Conservation (phyloP, 2,329 filamentous ascomycete genomes). For the Botrytis aclada region DNA sequence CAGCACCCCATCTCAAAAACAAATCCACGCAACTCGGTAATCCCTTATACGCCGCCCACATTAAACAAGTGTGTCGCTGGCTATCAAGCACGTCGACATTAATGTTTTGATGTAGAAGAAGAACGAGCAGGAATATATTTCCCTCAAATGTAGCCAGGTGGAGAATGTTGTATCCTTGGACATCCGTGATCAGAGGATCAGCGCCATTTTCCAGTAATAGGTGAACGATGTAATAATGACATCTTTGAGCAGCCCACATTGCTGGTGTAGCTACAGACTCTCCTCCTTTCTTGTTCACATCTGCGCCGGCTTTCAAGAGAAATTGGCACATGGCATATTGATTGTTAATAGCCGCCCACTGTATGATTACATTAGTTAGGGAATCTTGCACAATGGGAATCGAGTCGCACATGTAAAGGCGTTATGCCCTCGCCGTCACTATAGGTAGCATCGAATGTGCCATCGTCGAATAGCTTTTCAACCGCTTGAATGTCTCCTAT, state of each 20-base stretch:
- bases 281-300: conserved; percentile 93
- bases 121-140: conserved; percentile 82
- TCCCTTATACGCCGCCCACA: conserved; percentile 99
- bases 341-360: conserved; percentile 99
- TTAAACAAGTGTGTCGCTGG: conserved; percentile 88
- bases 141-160: conserved; percentile 97
- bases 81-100: conserved; percentile 87
- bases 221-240: conserved; percentile 95
- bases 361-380: conserved; percentile 20
- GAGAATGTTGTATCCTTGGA: conserved; percentile 96
- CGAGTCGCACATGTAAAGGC: conserved; percentile 74
- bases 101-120: conserved; percentile 92
- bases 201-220: conserved; percentile 87
- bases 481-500: conserved; percentile 83
- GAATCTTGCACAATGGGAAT: not conserved
- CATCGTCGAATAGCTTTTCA: conserved; percentile 82
- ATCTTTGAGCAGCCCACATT: conserved; percentile 95
- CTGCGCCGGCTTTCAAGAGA: conserved; percentile 72
- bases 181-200: conserved; percentile 86
- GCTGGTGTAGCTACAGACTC: conserved; percentile 91
- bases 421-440: conserved; percentile 92
- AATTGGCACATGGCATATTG: conserved; percentile 97
- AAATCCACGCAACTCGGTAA: conserved; percentile 89
- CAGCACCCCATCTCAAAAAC: conserved; percentile 91
- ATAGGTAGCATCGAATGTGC: conserved; percentile 78